Percentiles rank a stretch among this genome's conserved stretches.
Evolutionary conservation across 257 asterid species (phyloP).

Genomic region (Misopates orontium): DNA sequence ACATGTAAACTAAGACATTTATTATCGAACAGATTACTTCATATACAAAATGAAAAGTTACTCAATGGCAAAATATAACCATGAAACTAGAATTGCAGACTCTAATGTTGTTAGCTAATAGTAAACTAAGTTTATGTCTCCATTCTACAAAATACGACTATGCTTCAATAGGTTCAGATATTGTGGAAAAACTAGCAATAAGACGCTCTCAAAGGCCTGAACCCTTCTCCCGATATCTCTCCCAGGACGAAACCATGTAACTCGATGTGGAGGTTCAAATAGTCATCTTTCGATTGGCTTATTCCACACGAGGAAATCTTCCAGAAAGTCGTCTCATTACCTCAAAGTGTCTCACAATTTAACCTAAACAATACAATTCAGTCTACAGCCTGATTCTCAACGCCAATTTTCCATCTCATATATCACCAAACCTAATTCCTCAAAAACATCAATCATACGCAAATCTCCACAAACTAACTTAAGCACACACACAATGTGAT

Average conservation of each 20-base stretch:
- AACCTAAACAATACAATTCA: background rate
- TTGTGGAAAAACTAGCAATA: background rate
- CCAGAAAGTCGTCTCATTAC: constrained; percentile 2
- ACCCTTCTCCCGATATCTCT: background rate
- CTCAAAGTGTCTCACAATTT: constrained; percentile 2
- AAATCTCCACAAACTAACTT: constrained; percentile 13
- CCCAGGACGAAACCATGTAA: background rate
- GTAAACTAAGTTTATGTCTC: no score
- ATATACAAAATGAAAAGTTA: background rate
- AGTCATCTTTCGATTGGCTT: constrained; percentile 9
- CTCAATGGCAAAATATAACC: constrained; percentile 11
- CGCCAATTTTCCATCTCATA: constrained; percentile 5
- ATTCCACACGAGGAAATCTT: background rate
- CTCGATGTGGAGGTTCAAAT: background rate
- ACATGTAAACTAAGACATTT: background rate
- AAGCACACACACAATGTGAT: constrained; percentile 15
- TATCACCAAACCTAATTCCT: no score
- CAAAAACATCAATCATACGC: no score
- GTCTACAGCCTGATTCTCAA: constrained; percentile 13
- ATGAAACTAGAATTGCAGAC: background rate
- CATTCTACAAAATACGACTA: no score
- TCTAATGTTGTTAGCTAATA: no score
- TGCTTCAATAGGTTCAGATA: no score
- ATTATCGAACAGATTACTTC: background rate
- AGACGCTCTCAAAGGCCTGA: background rate